Evolutionary conservation across 306 rosid species (phyloP), one percentile per base, ranked within the genome.

Genomic region (Potentilla sterilis): DNA sequence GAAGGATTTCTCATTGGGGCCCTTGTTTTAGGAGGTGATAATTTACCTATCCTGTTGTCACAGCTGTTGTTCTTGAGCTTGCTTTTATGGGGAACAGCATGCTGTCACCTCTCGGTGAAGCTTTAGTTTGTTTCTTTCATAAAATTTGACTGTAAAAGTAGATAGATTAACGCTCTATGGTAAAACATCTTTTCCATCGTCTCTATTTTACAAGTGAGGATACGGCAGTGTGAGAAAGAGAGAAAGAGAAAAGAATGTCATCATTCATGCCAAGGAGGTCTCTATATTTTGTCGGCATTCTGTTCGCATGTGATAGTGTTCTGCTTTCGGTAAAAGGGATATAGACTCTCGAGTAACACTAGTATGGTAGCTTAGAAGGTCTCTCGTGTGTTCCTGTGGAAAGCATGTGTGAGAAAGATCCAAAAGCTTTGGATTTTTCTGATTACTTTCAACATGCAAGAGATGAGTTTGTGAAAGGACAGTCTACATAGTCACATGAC

Each of bases 11-110:
- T 35, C 34, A 70, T 35, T 70, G 7, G 19, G n/a, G n/a, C 28
- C 62, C 34, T 71, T 70, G 65, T 72, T 52, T 51, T 12, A n/a
- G 37, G 65, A 52, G 9, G 48, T 54, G 65, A 72, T 43, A 52
- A n/a, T 52, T 18, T 71, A 32, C 34, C 4, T 37, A 28, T 49
- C 34, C 74, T 37, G 21, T 49, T 13, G 49, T 13, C 35, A 37
- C 16, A 14, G 40, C 15, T 68, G 59, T 54, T 11, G 28, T 57
- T 58, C 21, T 22, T 24, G 37, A 7, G 22, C 15, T 21, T 55
- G 12, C 18, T 59, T 59, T 58, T 3, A 9, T 35, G 35, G 4
- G 37, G 34, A 22, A 24, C 37, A 24, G 32, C 37, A 4, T 59
- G 38, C 65, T 59, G 38, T 59, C 67, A 61, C 42, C 5, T 14